A percentile compares a stretch with the other conserved stretches of the same genome.
Evolutionary conservation across 2,329 filamentous ascomycete species (phyloP).

Genomic region (Alternaria alternata): DNA sequence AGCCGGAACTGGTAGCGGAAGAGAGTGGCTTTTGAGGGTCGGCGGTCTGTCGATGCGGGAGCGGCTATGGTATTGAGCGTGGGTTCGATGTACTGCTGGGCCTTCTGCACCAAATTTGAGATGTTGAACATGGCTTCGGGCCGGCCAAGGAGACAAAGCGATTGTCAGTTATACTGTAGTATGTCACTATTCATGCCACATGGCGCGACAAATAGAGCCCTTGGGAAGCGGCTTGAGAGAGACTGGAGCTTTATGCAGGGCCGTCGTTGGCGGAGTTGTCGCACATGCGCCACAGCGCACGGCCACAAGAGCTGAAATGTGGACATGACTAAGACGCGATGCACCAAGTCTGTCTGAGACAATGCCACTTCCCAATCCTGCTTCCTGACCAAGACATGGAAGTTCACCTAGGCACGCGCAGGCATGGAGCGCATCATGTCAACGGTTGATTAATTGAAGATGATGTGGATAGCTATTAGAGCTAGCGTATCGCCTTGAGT

Average conservation of each 20-base stretch:
- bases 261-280: conserved; percentile 14
- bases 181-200: conserved; percentile 31
- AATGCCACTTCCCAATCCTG: neutral
- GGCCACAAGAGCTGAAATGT: conserved; percentile 14
- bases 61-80: conserved; percentile 71
- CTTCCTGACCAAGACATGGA: neutral
- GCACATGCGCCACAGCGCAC: conserved; percentile 20
- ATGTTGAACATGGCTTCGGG: conserved; percentile 58
- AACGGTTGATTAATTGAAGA: neutral
- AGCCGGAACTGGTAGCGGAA: conserved; percentile 98
- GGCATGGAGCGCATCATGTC: neutral
- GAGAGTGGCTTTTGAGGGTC: conserved; percentile 88
- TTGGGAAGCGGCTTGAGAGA: conserved; percentile 23
- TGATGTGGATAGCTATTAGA: neutral
- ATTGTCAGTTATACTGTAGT: conserved; percentile 22
- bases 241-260: conserved; percentile 23
- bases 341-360: neutral
- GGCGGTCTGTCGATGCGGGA: conserved; percentile 73
- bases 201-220: conserved; percentile 30
- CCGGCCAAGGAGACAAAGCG: conserved; percentile 20
- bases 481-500: neutral
- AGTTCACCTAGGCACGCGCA: neutral
- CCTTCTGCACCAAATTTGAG: conserved; percentile 90
- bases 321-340: conserved; percentile 12
- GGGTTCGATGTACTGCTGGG: conserved; percentile 92